Evolutionary conservation across 371 early-diverging fungal genomes (phyloP), one percentile per base, ranked within the genome.

Genomic region (Mucor piriformis): DNA sequence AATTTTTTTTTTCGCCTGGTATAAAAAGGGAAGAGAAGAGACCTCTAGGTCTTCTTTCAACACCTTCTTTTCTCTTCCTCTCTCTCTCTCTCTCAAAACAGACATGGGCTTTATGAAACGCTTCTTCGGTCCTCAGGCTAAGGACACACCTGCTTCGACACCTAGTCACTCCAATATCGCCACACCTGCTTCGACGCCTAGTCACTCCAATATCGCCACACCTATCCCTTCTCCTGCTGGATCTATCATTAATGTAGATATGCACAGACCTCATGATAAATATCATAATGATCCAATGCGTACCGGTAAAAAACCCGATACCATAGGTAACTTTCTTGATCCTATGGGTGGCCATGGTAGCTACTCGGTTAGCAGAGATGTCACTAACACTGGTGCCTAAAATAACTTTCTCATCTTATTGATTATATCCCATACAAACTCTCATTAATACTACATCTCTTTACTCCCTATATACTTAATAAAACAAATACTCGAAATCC

Each of bases 381-480:
- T 69, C 18, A 74, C 72, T 16, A 59, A 72, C 21, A 74, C 75
- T 18, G 69, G 72, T 24, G 75, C 75, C 18, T 74, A 72, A 64
- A 43, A 42, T n/a, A 37, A 15, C 12, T 12, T 37, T 12, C n/a
- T 13, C 38, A 37, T 15, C n/a, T 11, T 15, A n/a, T n/a, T n/a
- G n/a, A n/a, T n/a, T n/a, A 37, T 37, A 11, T 37, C 21, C 46
- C 16, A 6, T 50, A 32, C 18, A 6, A 10, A 50, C 25, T 50
- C 7, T 46, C 16, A 29, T 29, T 29, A 6, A 6, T 29, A 29
- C 1, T 29, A 29, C 29, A 6, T n/a, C n/a, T n/a, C n/a, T 6
- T 1, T 29, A 29, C 29, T 29, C 4, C 29, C 8, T 6, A 4
- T 29, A 29, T n/a, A n/a, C n/a, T n/a, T n/a, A n/a, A n/a, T n/a